These are phyloP conservation scores for Herpetomonas samuelpessoai DNA, from an alignment of 208 protist genomes.

Conservation along the genomic window DNA sequence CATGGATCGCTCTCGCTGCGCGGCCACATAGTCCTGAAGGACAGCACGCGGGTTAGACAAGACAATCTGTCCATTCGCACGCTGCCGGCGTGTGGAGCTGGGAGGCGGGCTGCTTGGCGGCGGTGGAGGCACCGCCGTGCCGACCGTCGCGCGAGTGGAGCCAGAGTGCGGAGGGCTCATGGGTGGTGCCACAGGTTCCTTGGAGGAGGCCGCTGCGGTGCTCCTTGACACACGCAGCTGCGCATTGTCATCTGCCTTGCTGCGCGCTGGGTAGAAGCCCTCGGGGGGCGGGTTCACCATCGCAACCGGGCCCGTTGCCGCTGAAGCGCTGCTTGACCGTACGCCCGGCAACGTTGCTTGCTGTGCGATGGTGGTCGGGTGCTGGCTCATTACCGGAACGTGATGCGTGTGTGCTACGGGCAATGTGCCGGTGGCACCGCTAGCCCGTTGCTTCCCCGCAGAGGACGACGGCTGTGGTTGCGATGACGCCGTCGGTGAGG, in stretches of 20 bases:
- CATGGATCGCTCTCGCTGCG: slow-evolving; percentile 35
- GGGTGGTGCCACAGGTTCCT: not conserved
- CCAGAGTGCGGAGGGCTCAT: not conserved
- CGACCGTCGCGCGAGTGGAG: not conserved
- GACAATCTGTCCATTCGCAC: slow-evolving; percentile 13
- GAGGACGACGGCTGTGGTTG: not conserved
- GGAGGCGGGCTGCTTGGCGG: not conserved
- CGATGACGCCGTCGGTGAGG: not conserved
- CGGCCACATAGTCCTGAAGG: slow-evolving; percentile 43
- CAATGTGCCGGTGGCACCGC: not conserved
- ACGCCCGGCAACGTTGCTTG: too few species aligned
- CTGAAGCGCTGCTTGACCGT: too few species aligned
- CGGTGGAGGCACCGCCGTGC: not conserved
- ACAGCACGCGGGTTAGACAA: slow-evolving; percentile 19
- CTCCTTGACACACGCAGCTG: not conserved
- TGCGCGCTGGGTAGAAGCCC: slow-evolving; percentile 34
- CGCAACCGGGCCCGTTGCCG: not conserved
- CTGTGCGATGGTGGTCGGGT: not conserved
- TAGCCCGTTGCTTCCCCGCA: not conserved
- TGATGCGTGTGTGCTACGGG: not conserved
- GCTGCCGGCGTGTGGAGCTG: slow-evolving; percentile 9
- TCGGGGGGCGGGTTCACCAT: slow-evolving; percentile 26
- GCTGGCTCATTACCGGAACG: not conserved
- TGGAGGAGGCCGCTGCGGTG: not conserved
- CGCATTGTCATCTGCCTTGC: not conserved